Percentiles rank a stretch among this genome's conserved stretches.
phyloP scores from a whole-genome alignment of 768 basidiomycete genomes.

The Solioccasus polychromus region DNA sequence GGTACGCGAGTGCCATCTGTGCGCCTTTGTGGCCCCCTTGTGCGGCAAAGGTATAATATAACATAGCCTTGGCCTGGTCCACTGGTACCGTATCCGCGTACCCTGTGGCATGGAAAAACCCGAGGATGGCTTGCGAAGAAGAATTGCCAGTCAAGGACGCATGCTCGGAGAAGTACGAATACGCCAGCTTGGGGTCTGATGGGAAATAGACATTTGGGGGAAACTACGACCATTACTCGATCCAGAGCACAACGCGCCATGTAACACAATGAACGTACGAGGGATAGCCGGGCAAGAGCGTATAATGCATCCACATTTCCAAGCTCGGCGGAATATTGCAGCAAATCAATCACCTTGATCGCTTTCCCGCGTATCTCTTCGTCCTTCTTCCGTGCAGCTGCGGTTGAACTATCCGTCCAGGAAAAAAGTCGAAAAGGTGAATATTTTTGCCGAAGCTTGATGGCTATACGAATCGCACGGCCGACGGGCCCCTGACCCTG shows the following conservation, averaged over 20 bases:
- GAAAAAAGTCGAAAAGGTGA: constrained; percentile 46
- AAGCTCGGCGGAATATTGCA: constrained; percentile 78
- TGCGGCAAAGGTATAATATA: constrained; percentile 94
- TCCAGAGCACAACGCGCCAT: not conserved
- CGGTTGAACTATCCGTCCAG: constrained; percentile 39
- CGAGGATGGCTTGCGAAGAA: constrained; percentile 80
- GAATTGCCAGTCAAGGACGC: constrained; percentile 76
- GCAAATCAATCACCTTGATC: constrained; percentile 76
- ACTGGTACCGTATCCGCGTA: constrained; percentile 62
- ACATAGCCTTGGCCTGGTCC: constrained; percentile 78
- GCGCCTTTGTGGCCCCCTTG: constrained; percentile 84
- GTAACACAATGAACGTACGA: constrained; percentile 44
- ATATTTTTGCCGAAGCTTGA: constrained; percentile 63
- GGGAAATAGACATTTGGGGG: constrained; percentile 69
- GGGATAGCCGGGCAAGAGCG: constrained; percentile 60
- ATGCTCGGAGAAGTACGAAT: constrained; percentile 59
- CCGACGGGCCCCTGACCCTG: constrained; percentile 79
- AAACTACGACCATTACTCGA: constrained; percentile 42
- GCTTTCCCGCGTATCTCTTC: constrained; percentile 70
- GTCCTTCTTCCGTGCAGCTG: constrained; percentile 50
- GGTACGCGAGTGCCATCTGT: constrained; percentile 90
- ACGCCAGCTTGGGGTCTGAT: constrained; percentile 59
- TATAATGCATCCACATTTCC: constrained; percentile 75
- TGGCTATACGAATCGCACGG: constrained; percentile 61
- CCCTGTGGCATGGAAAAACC: constrained; percentile 88